Percentiles rank a stretch among this genome's conserved stretches.
Evolutionary conservation across 345 rosid species (phyloP).

Genomic region (Camelina hispida): DNA sequence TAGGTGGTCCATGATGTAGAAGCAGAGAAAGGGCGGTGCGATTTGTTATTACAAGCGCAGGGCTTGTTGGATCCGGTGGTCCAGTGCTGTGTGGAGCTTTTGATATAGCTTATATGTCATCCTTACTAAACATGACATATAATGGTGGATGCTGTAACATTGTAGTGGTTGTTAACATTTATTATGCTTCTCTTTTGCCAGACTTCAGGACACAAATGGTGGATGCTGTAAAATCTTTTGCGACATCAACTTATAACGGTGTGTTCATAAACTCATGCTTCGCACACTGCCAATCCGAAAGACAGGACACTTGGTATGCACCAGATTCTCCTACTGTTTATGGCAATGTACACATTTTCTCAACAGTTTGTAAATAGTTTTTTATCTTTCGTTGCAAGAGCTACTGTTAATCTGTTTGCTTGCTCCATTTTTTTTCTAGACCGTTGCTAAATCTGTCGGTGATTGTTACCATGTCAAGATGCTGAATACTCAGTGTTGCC

Average conservation of each 20-base stretch:
- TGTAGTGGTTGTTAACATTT: background rate
- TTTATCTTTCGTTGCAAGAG: background rate
- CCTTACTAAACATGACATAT: conserved; percentile 80
- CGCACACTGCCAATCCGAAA: conserved; percentile 90
- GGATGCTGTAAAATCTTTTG: conserved; percentile 51
- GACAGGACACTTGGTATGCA: conserved; percentile 89
- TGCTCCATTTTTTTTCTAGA: conserved; percentile 17
- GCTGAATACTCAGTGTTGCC: too few relatives aligned
- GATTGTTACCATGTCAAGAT: conserved; percentile 36
- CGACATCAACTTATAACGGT: conserved; percentile 62
- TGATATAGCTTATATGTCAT: conserved; percentile 93
- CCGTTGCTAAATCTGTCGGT: conserved; percentile 43
- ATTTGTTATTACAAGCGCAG: conserved; percentile 86
- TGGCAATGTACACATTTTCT: conserved; percentile 55
- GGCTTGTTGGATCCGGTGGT: conserved; percentile 91
- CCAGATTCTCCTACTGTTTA: conserved; percentile 66
- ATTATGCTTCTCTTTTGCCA: conserved; percentile 26
- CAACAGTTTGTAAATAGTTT: background rate
- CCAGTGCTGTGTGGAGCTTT: conserved; percentile 85
- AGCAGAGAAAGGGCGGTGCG: conserved; percentile 88
- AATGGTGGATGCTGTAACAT: background rate
- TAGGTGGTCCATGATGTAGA: conserved; percentile 94
- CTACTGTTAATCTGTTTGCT: background rate
- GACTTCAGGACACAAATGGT: conserved; percentile 89
- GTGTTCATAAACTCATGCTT: conserved; percentile 90